Evolutionary conservation across 2,329 filamentous ascomycete genomes (phyloP).

Genomic region (Dothistroma septosporum): DNA sequence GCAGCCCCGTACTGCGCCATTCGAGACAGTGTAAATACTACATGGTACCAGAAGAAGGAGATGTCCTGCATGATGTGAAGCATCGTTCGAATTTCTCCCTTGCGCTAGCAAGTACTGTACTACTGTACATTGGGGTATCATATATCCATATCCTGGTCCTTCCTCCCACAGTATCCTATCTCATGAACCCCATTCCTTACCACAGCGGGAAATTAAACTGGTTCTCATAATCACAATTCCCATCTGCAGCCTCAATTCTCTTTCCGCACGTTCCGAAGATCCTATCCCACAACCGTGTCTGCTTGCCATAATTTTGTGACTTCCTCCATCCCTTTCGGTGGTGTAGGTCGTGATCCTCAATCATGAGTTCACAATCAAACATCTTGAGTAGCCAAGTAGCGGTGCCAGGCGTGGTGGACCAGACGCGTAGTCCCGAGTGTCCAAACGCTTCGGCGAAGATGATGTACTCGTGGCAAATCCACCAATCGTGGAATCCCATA

Average conservation of each 20-base stretch:
- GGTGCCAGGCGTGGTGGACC: slow-evolving; percentile 35
- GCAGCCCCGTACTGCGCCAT: too few relatives aligned
- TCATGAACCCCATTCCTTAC: background rate
- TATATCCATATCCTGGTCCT: too few relatives aligned
- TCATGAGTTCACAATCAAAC: slow-evolving; percentile 38
- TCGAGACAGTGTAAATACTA: background rate
- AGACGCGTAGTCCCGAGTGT: slow-evolving; percentile 41
- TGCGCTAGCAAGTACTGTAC: background rate
- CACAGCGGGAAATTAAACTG: slow-evolving; percentile 8
- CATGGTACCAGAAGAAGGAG: background rate
- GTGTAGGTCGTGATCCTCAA: slow-evolving; percentile 44
- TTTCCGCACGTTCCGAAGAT: slow-evolving; percentile 8
- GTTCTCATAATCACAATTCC: slow-evolving; percentile 3
- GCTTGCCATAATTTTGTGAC: slow-evolving; percentile 40
- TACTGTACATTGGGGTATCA: background rate
- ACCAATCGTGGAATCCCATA: slow-evolving; percentile 48
- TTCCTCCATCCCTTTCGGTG: slow-evolving; percentile 40
- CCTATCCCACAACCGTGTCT: slow-evolving; percentile 26
- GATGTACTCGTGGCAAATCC: slow-evolving; percentile 45
- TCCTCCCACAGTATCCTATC: background rate
- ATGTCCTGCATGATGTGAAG: too few relatives aligned
- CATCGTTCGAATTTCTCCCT: background rate
- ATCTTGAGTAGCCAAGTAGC: slow-evolving; percentile 35
- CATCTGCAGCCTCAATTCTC: background rate
- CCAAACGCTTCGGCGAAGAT: slow-evolving; percentile 41